Percentiles rank a stretch among this genome's conserved stretches.
These are phyloP conservation scores for Hyaloperonospora arabidopsidis DNA, from an alignment of 352 stramenopile genomes.

Conservation along the genomic window DNA sequence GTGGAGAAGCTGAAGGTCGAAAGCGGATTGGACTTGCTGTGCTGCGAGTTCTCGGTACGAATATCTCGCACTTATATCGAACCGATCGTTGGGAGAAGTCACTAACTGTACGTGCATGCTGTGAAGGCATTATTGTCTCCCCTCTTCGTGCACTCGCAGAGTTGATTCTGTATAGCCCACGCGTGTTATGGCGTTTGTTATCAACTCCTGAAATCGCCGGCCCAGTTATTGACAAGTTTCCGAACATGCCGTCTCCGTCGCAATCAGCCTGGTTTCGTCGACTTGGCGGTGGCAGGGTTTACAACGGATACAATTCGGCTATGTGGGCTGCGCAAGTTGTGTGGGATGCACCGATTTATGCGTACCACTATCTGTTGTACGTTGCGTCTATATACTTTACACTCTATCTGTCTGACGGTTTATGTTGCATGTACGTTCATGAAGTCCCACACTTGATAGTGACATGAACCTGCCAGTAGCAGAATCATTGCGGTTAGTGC, in stretches of 20 bases:
- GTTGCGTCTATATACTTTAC: conserved; percentile 10
- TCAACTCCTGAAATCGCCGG: conserved; percentile 21
- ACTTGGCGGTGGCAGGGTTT: conserved; percentile 46
- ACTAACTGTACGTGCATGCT: neutral
- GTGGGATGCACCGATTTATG: conserved; percentile 62
- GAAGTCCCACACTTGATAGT: conserved; percentile 51
- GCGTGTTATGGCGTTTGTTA: conserved; percentile 36
- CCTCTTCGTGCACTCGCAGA: conserved; percentile 47
- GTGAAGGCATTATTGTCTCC: conserved; percentile 43
- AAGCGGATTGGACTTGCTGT: conserved; percentile 54
- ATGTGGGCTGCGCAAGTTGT: conserved; percentile 47
- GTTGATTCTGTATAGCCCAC: conserved; percentile 41
- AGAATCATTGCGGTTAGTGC: conserved; percentile 55
- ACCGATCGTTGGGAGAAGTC: neutral
- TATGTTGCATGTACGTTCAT: conserved; percentile 8
- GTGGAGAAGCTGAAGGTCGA: conserved; percentile 37
- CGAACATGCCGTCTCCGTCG: conserved; percentile 19
- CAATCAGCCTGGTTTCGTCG: conserved; percentile 48
- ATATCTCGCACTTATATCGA: neutral
- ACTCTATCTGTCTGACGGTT: conserved; percentile 1
- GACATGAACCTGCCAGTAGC: conserved; percentile 49
- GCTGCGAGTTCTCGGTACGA: conserved; percentile 40
- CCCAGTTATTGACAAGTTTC: conserved; percentile 33
- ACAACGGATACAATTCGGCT: conserved; percentile 34
- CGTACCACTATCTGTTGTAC: conserved; percentile 74